Percentiles rank a stretch among this genome's conserved stretches.
Evolutionary conservation across 2,329 filamentous ascomycete genomes (phyloP).

Genomic region (Aspergillus quadricinctus): DNA sequence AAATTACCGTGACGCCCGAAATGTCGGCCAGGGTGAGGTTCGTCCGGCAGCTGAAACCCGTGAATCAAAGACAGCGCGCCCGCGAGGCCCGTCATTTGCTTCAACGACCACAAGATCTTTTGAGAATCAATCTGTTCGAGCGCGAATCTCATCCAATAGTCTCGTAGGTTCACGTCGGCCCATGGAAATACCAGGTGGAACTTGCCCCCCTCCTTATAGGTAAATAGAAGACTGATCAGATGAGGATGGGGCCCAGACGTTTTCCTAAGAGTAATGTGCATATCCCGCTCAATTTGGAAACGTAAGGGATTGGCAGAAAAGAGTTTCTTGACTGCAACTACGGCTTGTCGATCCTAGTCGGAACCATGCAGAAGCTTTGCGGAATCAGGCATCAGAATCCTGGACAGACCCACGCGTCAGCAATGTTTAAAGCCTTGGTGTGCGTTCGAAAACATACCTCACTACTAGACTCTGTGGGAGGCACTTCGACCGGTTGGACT

Average conservation of each 20-base stretch:
- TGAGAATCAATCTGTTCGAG: constrained; percentile 7
- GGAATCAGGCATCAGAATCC: too few relatives aligned
- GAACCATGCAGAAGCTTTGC: too few relatives aligned
- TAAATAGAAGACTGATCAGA: constrained; percentile 26
- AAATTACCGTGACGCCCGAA: constrained; percentile 35
- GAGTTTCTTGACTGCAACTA: constrained; percentile 5
- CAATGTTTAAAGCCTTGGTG: too few relatives aligned
- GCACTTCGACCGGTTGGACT: too few relatives aligned
- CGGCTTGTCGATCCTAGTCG: neutral
- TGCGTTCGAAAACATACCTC: too few relatives aligned
- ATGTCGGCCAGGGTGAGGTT: neutral
- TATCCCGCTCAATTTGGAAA: neutral
- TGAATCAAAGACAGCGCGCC: constrained; percentile 21
- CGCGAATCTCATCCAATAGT: constrained; percentile 20
- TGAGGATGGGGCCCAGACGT: constrained; percentile 8
- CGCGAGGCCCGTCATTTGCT: constrained; percentile 26
- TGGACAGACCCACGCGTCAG: too few relatives aligned
- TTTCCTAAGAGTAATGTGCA: neutral
- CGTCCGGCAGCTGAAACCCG: constrained; percentile 7
- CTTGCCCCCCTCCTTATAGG: constrained; percentile 14
- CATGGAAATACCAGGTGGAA: constrained; percentile 29
- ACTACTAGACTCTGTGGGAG: too few relatives aligned
- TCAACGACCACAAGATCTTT: constrained; percentile 22
- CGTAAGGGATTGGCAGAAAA: neutral
- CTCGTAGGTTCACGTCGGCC: constrained; percentile 20